phyloP scores from a whole-genome alignment of 352 stramenopile genomes.

The Pythium sp. region DNA sequence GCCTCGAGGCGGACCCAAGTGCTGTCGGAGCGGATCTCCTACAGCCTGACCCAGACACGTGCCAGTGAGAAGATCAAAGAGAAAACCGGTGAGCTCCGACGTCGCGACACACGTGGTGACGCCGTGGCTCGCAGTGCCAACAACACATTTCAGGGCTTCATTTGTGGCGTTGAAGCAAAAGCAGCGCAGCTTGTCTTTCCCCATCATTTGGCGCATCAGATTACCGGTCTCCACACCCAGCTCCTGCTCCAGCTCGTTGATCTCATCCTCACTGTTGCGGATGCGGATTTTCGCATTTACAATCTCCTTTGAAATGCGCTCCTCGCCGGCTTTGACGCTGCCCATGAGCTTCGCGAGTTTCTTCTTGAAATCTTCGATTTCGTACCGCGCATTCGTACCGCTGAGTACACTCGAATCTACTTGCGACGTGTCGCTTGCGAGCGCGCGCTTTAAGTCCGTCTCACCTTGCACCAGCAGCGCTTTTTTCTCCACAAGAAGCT shows the following conservation, averaged over 20 bases:
- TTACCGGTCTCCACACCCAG: conserved; percentile 61
- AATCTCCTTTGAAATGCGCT: conserved; percentile 57
- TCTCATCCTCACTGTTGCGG: conserved; percentile 62
- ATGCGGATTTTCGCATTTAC: conserved; percentile 63
- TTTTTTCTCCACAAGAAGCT: conserved; percentile 57
- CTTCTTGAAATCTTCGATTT: conserved; percentile 76
- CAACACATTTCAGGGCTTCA: conserved; percentile 65
- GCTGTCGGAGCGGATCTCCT: conserved; percentile 55
- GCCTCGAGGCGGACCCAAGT: conserved; percentile 55
- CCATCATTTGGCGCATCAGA: conserved; percentile 69
- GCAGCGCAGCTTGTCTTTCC: conserved; percentile 63
- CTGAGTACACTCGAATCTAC: conserved; percentile 70
- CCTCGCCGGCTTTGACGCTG: conserved; percentile 51
- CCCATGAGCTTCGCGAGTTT: conserved; percentile 73
- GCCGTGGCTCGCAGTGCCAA: conserved; percentile 67
- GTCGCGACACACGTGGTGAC: conserved; percentile 57
- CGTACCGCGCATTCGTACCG: conserved; percentile 54
- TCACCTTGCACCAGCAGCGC: conserved; percentile 52
- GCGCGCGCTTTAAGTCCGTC: conserved; percentile 59
- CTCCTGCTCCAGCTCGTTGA: conserved; percentile 65
- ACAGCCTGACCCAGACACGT: conserved; percentile 63
- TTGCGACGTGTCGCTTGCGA: conserved; percentile 57
- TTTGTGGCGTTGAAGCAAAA: conserved; percentile 77
- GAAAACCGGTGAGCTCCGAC: conserved; percentile 37
- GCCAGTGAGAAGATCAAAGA: conserved; percentile 70